Percentiles rank a stretch among this genome's conserved stretches.
Evolutionary conservation across 495 filamentous ascomycete genomes (phyloP).

Genomic region (Hapsidospora chrysogenum): DNA sequence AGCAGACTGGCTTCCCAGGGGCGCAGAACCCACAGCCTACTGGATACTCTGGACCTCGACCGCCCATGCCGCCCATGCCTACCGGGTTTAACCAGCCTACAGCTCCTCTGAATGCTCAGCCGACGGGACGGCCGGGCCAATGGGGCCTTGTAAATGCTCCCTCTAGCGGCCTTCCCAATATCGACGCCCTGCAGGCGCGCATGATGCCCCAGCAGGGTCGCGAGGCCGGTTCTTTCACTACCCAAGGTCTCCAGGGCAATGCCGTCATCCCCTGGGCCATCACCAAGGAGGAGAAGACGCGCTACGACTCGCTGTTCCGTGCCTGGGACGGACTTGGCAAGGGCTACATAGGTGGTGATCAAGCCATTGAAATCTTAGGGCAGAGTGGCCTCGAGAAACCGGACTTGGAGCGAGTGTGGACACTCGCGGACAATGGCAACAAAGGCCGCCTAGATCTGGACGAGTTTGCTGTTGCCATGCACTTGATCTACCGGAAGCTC

Average conservation of each 20-base stretch:
- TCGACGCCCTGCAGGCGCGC: slow-evolving; percentile 80
- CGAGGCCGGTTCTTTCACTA: slow-evolving; percentile 73
- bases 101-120: slow-evolving; percentile 68
- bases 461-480: slow-evolving; percentile 98
- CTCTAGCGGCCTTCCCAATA: slow-evolving; percentile 75
- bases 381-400: slow-evolving; percentile 85
- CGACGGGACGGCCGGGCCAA: slow-evolving; percentile 90
- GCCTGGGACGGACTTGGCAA: slow-evolving; percentile 94
- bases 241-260: slow-evolving; percentile 75
- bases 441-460: slow-evolving; percentile 90
- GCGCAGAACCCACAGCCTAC: slow-evolving; percentile 36
- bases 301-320: slow-evolving; percentile 89
- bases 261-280: slow-evolving; percentile 96
- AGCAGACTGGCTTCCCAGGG: slow-evolving; percentile 37
- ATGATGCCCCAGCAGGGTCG: slow-evolving; percentile 97
- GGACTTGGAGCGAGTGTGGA: slow-evolving; percentile 90
- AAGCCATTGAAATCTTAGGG: slow-evolving; percentile 92
- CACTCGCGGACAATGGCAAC: slow-evolving; percentile 82
- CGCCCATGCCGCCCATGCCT: slow-evolving; percentile 92
- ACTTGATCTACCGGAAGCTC: slow-evolving; percentile 91
- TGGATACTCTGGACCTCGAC: slow-evolving; percentile 57
- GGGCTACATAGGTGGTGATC: slow-evolving; percentile 83
- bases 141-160: slow-evolving; percentile 97
- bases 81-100: slow-evolving; percentile 57
- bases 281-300: slow-evolving; percentile 95